These are phyloP conservation scores for Penicillium steckii DNA, from an alignment of 495 filamentous ascomycete genomes.

Conservation along the genomic window DNA sequence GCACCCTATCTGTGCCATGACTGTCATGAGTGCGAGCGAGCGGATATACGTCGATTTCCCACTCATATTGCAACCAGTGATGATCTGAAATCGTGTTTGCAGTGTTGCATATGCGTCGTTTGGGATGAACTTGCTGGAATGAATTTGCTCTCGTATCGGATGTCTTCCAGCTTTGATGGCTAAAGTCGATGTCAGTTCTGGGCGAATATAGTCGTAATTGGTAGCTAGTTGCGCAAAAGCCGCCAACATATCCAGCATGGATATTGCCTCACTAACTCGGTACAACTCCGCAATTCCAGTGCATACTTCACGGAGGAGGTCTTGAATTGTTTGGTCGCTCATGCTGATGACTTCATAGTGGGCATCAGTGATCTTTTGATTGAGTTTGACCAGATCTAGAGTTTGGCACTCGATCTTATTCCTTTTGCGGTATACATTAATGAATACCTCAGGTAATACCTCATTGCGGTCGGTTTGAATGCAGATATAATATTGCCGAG, in stretches of 20 bases:
- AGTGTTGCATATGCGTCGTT: conserved; percentile 86
- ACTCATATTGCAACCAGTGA: conserved; percentile 98
- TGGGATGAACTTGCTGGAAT: conserved; percentile 66
- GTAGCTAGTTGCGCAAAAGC: conserved; percentile 79
- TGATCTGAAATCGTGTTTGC: conserved; percentile 80
- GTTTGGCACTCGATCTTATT: conserved; percentile 82
- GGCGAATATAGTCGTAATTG: conserved; percentile 75
- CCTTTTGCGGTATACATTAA: conserved; percentile 73
- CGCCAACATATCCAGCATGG: conserved; percentile 89
- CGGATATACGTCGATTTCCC: conserved; percentile 97
- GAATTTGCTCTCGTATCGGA: conserved; percentile 77
- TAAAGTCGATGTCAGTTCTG: conserved; percentile 70
- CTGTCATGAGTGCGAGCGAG: conserved; percentile 74
- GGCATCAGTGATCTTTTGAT: conserved; percentile 72
- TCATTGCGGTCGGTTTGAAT: conserved; percentile 64
- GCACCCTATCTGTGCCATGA: conserved; percentile 92
- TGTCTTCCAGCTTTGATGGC: conserved; percentile 81
- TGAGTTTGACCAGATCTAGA: conserved; percentile 73
- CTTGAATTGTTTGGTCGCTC: conserved; percentile 65
- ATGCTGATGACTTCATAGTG: conserved; percentile 78
- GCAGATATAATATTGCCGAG: conserved; percentile 78
- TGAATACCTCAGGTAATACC: conserved; percentile 66
- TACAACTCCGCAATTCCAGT: conserved; percentile 68
- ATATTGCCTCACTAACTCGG: conserved; percentile 78
- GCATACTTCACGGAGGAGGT: conserved; percentile 66